Percentiles rank a stretch among this genome's conserved stretches.
These are phyloP conservation scores for Solanum bulbocastanum DNA, from an alignment of 257 asterid genomes.

Conservation along the genomic window DNA sequence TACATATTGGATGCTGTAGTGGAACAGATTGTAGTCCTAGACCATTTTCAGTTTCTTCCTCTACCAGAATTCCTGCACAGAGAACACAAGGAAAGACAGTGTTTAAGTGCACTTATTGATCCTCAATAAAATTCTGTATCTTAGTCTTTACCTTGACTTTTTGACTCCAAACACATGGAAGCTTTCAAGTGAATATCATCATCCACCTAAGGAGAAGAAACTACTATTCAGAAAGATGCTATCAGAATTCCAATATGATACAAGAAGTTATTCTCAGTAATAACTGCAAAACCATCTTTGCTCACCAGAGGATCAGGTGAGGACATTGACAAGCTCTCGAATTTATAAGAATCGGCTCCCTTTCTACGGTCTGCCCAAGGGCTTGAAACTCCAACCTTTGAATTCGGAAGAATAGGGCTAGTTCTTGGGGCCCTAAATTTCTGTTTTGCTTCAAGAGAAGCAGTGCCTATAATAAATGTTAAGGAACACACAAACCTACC, in stretches of 20 bases:
- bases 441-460: slow-evolving; percentile 87
- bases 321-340: slow-evolving; percentile 5
- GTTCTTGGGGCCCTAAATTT: slow-evolving; percentile 62
- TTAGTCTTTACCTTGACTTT: slow-evolving; percentile 30
- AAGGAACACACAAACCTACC: slow-evolving; percentile 21
- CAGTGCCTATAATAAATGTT: slow-evolving; percentile 53
- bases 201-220: slow-evolving; percentile 26
- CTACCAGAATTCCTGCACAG: slow-evolving; percentile 20
- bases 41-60: slow-evolving; percentile 5
- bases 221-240: not conserved
- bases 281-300: not conserved
- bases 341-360: slow-evolving; percentile 18
- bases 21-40: slow-evolving; percentile 8
- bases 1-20: slow-evolving; percentile 28
- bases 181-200: slow-evolving; percentile 7
- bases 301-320: slow-evolving; percentile 4
- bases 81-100: not conserved
- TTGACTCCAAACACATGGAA: slow-evolving; percentile 21
- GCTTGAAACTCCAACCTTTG: slow-evolving; percentile 22
- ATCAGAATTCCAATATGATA: not conserved
- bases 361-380: not conserved
- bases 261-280: not conserved
- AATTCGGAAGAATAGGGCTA: slow-evolving; percentile 29
- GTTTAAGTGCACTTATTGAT: not conserved
- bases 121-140: not conserved